Base-by-base conservation (phyloP, 2,329 filamentous ascomycete genomes). In the Juglanconis juglandina region DNA sequence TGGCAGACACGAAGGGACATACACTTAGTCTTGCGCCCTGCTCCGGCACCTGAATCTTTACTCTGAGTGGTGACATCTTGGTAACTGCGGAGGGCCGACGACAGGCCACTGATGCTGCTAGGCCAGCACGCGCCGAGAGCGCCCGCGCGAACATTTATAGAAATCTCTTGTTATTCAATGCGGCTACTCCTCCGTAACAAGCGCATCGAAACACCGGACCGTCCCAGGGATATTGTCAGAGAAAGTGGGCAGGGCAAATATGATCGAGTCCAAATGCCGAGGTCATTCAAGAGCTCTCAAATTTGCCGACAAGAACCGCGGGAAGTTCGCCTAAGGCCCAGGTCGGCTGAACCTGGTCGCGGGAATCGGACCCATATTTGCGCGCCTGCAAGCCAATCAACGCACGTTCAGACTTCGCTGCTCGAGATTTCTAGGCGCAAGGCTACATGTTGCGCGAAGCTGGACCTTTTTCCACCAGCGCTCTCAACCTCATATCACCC, bases 31-130 rank as follows among this genome's bases (percentile, higher is more conserved):
- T 63, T 52, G 60, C 37, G 17, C 51, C 39, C 41, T 58, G 50
- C 35, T 41, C 47, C 17, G 57, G 56, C 56, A 51, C 83, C 70
- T 81, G 77, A 66, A 92, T 81, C 75, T 90, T 94, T 64, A 90
- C 90, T 79, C 87, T 87, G 66, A 96, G 82, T 73, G 92, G 91
- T 91, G 96, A 96, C 64, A 74, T 73, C 71, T 77, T 70, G 66
- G 69, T 73, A 64, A 69, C 73, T 72, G 72, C 72, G 66, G 74
- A 77, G 71, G 76, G 73, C 63, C 74, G 71, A 46, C 47, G 48
- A 68, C 71, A 75, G 67, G 74, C 71, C 72, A 76, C 70, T 68
- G 75, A 73, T 66, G 78, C 79, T 69, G 79, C 79, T 66, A 77
- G 73, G 70, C 79, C 80, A 75, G 83, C 83, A 73, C 84, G 81